These are phyloP conservation scores for Nicotiana attenuata DNA, from an alignment of 257 asterid genomes.

Conservation along the genomic window DNA sequence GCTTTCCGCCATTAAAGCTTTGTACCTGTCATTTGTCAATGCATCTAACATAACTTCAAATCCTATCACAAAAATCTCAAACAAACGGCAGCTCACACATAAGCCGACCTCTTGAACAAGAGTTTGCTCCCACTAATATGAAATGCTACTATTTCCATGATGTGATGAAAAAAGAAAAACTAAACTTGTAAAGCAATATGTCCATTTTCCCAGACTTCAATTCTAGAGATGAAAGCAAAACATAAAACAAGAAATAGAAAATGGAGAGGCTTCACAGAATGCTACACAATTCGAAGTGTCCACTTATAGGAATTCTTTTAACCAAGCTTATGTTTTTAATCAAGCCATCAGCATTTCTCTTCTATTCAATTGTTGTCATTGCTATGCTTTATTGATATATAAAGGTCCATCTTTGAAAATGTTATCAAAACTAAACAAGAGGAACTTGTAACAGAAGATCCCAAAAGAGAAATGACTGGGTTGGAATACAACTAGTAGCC, in stretches of 20 bases:
- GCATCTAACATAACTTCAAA: conserved; percentile 6
- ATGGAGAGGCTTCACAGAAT: neutral
- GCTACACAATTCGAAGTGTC: neutral
- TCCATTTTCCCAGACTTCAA: neutral
- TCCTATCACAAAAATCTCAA: conserved; percentile 4
- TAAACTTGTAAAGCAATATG: neutral
- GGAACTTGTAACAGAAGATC: neutral
- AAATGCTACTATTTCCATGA: neutral
- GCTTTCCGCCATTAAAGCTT: conserved; percentile 63
- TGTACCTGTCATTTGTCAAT: conserved; percentile 20
- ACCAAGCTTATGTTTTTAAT: neutral
- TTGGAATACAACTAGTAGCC: neutral
- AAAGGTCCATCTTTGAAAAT: neutral
- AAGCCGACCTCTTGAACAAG: neutral
- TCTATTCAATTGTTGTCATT: neutral
- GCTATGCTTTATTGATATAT: neutral
- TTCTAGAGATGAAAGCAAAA: neutral
- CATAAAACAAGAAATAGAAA: neutral
- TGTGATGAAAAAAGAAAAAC: neutral
- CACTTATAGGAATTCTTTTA: neutral
- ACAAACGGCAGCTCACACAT: neutral
- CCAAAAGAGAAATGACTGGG: neutral
- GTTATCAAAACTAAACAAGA: neutral
- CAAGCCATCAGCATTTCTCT: neutral
- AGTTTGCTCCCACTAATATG: neutral